Evolutionary conservation across 192 early-diverging fungal species (phyloP).

Genomic region (Thoreauomyces humboldtii): DNA sequence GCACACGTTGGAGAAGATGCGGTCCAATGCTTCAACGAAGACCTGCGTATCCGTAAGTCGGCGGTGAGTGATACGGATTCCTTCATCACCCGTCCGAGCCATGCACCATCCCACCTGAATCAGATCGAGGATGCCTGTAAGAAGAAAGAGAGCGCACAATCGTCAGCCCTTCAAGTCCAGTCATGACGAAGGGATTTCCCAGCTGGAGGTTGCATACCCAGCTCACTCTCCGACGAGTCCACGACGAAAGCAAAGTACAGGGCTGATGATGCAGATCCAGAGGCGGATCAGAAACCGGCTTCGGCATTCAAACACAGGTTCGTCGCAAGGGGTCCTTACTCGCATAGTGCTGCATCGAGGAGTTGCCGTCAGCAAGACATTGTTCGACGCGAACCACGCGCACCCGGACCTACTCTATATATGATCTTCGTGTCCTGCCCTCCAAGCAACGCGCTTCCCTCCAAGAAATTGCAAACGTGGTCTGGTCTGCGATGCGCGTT

Average conservation of each 20-base stretch:
- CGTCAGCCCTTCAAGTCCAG: too few species aligned
- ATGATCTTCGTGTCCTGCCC: conserved; percentile 87
- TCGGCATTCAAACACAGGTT: too few species aligned
- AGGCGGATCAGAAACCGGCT: neutral
- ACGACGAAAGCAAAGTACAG: conserved; percentile 99
- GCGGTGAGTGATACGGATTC: too few species aligned
- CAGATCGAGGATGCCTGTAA: conserved; percentile 76
- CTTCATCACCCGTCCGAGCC: too few species aligned
- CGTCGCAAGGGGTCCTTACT: conserved; percentile 54
- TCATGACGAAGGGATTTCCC: too few species aligned
- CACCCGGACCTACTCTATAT: conserved; percentile 74
- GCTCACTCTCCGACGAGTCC: conserved; percentile 92
- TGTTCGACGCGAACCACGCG: too few species aligned
- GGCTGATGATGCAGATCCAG: conserved; percentile 33
- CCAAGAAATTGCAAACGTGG: conserved; percentile 87
- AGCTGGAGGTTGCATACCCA: conserved; percentile 52
- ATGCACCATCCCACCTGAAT: too few species aligned
- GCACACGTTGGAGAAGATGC: conserved; percentile 90
- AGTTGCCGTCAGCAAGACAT: neutral
- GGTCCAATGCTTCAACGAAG: conserved; percentile 93
- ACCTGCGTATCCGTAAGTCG: too few species aligned
- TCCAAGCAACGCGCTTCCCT: conserved; percentile 76
- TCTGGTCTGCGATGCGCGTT: conserved; percentile 53
- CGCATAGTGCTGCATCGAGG: conserved; percentile 71
- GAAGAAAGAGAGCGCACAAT: too few species aligned